Evolutionary conservation across 345 rosid species (phyloP).

Genomic region (Eucalyptus tenuipes): DNA sequence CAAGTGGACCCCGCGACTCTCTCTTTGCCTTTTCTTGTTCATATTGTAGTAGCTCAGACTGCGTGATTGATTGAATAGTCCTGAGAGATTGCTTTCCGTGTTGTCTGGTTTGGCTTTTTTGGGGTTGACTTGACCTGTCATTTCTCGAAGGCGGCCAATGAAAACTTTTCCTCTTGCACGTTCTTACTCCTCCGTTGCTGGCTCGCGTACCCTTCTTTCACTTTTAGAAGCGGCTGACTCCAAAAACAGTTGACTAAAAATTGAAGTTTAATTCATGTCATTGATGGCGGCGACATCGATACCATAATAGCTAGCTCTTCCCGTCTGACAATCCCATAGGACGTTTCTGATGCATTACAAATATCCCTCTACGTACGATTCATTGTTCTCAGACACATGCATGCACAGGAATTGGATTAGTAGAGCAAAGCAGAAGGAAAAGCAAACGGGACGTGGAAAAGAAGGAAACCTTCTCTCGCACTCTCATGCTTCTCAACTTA

Average conservation of each 20-base stretch:
- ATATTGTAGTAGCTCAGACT: not conserved
- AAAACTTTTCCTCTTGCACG: not conserved
- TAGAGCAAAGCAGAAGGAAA: too few species aligned
- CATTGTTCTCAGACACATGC: too few species aligned
- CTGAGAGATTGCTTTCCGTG: not conserved
- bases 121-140: not conserved
- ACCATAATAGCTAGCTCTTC: too few species aligned
- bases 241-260: not conserved
- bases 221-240: not conserved
- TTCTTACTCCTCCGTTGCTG: not conserved
- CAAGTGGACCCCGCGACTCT: not conserved
- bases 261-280: not conserved
- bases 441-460: too few species aligned
- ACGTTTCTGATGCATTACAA: too few species aligned
- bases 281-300: too few species aligned
- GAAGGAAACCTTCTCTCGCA: too few species aligned
- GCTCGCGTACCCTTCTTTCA: not conserved
- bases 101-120: not conserved
- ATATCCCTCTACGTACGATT: too few species aligned
- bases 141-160: not conserved
- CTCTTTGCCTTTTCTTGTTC: not conserved
- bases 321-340: too few species aligned
- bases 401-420: too few species aligned
- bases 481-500: too few species aligned
- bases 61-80: not conserved